These are phyloP conservation scores for Pseudomicrostroma phylloplanum DNA, from an alignment of 1,284 basidiomycete genomes.

Conservation along the genomic window DNA sequence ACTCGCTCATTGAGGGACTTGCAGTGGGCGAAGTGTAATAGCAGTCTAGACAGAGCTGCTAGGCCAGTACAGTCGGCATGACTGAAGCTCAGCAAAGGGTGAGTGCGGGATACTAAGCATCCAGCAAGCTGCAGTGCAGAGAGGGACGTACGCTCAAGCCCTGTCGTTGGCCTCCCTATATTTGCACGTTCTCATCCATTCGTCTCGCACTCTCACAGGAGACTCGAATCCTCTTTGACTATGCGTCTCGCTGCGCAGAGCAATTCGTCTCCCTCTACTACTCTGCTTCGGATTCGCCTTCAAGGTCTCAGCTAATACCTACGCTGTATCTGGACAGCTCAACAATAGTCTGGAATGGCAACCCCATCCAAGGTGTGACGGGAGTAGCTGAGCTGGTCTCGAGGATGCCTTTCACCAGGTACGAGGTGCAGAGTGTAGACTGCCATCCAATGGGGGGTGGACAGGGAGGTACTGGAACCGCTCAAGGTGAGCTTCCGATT, in stretches of 20 bases:
- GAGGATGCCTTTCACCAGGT: slow-evolving; percentile 43
- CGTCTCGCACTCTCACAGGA: background rate
- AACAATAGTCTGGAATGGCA: slow-evolving; percentile 48
- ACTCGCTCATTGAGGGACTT: too few species aligned
- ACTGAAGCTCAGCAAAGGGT: too few species aligned
- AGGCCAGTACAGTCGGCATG: too few species aligned
- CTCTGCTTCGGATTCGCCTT: slow-evolving; percentile 45
- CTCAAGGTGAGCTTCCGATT: too few species aligned
- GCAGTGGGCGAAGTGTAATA: too few species aligned
- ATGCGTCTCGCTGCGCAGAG: slow-evolving; percentile 44
- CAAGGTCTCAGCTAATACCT: slow-evolving; percentile 37
- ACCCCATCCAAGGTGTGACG: slow-evolving; percentile 41
- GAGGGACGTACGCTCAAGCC: too few species aligned
- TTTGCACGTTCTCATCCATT: background rate
- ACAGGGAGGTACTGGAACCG: background rate
- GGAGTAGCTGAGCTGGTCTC: slow-evolving; percentile 38
- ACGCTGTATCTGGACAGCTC: slow-evolving; percentile 42
- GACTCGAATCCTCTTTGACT: slow-evolving; percentile 22
- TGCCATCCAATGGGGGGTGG: slow-evolving; percentile 41
- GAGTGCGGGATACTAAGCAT: too few species aligned
- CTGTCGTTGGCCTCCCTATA: too few species aligned
- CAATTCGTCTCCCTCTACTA: slow-evolving; percentile 48
- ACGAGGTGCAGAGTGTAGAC: slow-evolving; percentile 46
- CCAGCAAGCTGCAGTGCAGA: too few species aligned
- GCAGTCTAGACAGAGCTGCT: too few species aligned